Evolutionary conservation across 2,329 filamentous ascomycete genomes (phyloP), one percentile per base, ranked within the genome.

Genomic region (Colletotrichum viniferum): DNA sequence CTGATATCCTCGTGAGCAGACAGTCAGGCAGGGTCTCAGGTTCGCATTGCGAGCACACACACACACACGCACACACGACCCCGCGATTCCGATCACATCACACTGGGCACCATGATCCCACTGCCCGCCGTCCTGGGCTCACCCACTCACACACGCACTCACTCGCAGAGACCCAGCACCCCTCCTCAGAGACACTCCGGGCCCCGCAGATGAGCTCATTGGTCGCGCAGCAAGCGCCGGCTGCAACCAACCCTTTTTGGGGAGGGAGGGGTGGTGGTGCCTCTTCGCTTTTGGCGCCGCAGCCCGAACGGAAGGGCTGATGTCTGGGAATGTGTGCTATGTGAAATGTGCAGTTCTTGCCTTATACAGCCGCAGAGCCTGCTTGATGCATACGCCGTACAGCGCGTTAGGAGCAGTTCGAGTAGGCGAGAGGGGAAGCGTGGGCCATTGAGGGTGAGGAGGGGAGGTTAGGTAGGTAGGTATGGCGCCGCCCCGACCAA

Each of bases 31-130:
- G 61, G 43, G n/a, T 66, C 52, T 38, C 38, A 48, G 56, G 56
- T n/a, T 63, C 24, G 63, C 65, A 60, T 58, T 21, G 14, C 55
- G 52, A 32, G 30, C 56, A 38, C 61, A 56, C 48, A 38, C 62
- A 48, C 36, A 38, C 62, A 38, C 43, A 36, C 36, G n/a, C 55
- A 32, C 56, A 67, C 62, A 55, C 48, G 63, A 73, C 73, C 73
- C 73, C 73, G 73, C 73, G 73, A 75, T 75, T 68, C 43, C 63
- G 34, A 75, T 73, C 73, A 68, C 69, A 66, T 67, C 38, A 71
- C 52, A 71, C 68, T 55, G 30, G 65, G 65, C 43, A 52, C 16
- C 52, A 58, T 62, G 56, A 69, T 73, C 38, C 56, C 67, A 71
- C 61, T 32, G 68, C 68, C 38, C 66, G 34, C 71, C 48, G 71